Evolutionary conservation across 352 stramenopile species (phyloP).

Genomic region (Globisporangium cylindrosporum): DNA sequence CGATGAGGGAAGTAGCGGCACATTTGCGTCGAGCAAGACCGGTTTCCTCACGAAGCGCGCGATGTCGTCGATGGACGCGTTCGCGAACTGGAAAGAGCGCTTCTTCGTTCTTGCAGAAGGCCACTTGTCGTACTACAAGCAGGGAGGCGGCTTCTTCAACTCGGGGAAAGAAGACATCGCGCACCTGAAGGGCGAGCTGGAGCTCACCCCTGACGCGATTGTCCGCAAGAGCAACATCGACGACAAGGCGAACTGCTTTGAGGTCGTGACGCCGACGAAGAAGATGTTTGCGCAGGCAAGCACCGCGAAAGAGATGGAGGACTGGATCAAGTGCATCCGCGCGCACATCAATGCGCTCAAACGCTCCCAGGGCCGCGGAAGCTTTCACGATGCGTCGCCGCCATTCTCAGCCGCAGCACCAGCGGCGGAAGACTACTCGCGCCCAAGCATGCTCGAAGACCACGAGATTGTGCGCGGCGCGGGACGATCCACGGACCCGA

Average conservation of each 20-base stretch:
- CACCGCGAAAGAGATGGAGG: slow-evolving; percentile 80
- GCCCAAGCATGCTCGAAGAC: slow-evolving; percentile 78
- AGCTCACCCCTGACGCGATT: slow-evolving; percentile 76
- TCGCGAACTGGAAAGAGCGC: slow-evolving; percentile 87
- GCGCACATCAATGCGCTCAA: slow-evolving; percentile 78
- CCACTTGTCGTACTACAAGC: slow-evolving; percentile 87
- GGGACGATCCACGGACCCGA: slow-evolving; percentile 77
- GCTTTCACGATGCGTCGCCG: slow-evolving; percentile 58
- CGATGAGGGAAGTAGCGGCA: slow-evolving; percentile 31
- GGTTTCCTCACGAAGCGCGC: slow-evolving; percentile 83
- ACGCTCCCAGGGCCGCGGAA: slow-evolving; percentile 38
- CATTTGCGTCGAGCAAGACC: slow-evolving; percentile 83
- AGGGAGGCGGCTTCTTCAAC: slow-evolving; percentile 83
- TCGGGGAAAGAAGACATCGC: slow-evolving; percentile 85
- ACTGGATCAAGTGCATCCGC: slow-evolving; percentile 85
- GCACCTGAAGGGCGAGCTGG: slow-evolving; percentile 79
- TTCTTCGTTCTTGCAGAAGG: slow-evolving; percentile 86
- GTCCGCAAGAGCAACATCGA: slow-evolving; percentile 85
- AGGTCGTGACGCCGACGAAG: slow-evolving; percentile 77
- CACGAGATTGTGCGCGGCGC: slow-evolving; percentile 83
- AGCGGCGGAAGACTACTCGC: slow-evolving; percentile 69
- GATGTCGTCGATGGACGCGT: slow-evolving; percentile 86
- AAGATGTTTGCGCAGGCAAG: slow-evolving; percentile 86
- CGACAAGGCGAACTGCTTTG: slow-evolving; percentile 86
- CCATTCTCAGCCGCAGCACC: slow-evolving; percentile 26